These are phyloP conservation scores for Claviceps pazoutovae DNA, from an alignment of 2,329 filamentous ascomycete species.

Conservation along the genomic window DNA sequence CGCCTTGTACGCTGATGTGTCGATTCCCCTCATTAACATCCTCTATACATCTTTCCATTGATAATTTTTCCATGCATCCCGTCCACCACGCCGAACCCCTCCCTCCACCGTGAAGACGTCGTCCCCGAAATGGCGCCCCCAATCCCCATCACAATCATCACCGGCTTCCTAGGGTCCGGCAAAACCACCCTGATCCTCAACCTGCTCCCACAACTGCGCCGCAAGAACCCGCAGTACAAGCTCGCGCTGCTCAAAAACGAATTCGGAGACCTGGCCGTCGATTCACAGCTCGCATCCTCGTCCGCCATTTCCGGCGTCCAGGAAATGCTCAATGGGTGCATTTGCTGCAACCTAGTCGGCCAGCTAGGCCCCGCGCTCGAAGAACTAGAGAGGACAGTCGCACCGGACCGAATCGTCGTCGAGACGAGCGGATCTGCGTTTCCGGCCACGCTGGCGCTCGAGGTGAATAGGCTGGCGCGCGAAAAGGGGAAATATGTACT, in stretches of 20 bases:
- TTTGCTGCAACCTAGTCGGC: constrained; percentile 96
- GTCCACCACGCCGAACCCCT: not conserved
- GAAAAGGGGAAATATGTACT: constrained; percentile 57
- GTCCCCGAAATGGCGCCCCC: constrained; percentile 36
- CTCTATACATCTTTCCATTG: too few relatives aligned
- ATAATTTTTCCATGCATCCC: too few relatives aligned
- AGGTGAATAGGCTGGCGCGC: constrained; percentile 67
- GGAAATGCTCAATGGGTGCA: constrained; percentile 91
- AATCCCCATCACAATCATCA: constrained; percentile 87
- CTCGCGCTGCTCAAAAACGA: constrained; percentile 96
- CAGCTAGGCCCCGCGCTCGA: constrained; percentile 69
- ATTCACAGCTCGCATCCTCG: constrained; percentile 77
- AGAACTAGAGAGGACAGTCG: constrained; percentile 46
- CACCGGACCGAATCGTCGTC: constrained; percentile 77
- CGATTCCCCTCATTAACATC: too few relatives aligned
- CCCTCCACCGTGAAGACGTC: not conserved
- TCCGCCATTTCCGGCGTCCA: constrained; percentile 77
- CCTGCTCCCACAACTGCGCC: constrained; percentile 75
- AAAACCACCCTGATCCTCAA: constrained; percentile 95
- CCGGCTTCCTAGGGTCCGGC: constrained; percentile 88
- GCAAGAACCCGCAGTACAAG: constrained; percentile 60
- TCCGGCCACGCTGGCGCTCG: constrained; percentile 79
- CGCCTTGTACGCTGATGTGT: too few relatives aligned
- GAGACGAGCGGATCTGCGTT: constrained; percentile 85
- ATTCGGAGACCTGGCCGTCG: constrained; percentile 87